Evolutionary conservation across 257 asterid species (phyloP).

Genomic region (Solanum commersonii): DNA sequence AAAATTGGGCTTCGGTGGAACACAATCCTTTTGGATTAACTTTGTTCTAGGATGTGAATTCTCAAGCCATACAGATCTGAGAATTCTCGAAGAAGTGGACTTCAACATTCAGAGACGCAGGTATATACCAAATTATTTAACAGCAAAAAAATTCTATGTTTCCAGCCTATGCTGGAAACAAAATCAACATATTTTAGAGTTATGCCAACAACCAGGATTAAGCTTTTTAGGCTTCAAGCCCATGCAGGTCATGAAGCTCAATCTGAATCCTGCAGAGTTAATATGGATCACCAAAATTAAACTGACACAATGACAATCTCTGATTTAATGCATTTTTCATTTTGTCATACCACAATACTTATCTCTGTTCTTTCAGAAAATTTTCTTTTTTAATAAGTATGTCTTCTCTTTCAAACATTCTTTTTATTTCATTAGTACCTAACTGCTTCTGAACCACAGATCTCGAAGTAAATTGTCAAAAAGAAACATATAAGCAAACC

Average conservation of each 20-base stretch:
- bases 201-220: background rate
- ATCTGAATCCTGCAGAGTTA: background rate
- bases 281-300: background rate
- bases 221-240: background rate
- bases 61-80: background rate
- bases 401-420: background rate
- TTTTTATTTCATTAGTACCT: background rate
- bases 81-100: background rate
- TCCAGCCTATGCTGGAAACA: background rate
- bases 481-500: slow-evolving; percentile 29
- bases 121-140: background rate
- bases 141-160: background rate
- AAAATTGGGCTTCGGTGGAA: background rate
- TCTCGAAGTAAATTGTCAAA: background rate
- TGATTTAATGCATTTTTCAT: background rate
- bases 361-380: background rate
- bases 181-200: background rate
- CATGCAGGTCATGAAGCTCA: background rate
- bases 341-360: background rate
- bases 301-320: background rate
- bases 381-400: background rate
- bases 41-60: background rate
- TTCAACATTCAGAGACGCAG: background rate
- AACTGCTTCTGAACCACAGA: background rate
- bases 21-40: background rate